Percentiles rank a stretch among this genome's conserved stretches.
phyloP scores from a whole-genome alignment of 306 rosid genomes.

The Senna tora region DNA sequence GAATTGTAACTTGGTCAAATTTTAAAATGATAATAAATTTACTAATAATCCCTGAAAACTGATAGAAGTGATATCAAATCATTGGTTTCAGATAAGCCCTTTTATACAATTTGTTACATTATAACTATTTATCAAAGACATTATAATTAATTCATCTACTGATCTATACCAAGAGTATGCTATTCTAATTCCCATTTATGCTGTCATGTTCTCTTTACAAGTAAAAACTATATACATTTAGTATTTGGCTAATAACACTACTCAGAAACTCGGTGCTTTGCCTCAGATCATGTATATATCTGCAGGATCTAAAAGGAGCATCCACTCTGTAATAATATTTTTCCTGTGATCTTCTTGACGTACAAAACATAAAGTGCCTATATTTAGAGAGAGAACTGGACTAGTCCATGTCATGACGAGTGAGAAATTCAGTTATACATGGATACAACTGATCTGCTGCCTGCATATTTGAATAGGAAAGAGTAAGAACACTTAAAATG shows the following conservation, averaged over 20 bases:
- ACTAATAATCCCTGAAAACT: too few species aligned
- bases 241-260: neutral
- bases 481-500: neutral
- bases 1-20: too few species aligned
- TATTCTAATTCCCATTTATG: neutral
- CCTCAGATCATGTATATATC: neutral
- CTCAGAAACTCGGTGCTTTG: slow-evolving; percentile 20
- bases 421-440: slow-evolving; percentile 65
- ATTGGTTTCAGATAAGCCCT: too few species aligned
- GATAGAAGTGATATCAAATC: too few species aligned
- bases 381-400: slow-evolving; percentile 19
- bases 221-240: neutral
- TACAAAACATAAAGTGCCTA: neutral
- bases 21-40: too few species aligned
- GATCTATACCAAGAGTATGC: neutral
- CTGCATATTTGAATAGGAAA: slow-evolving; percentile 56
- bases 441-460: slow-evolving; percentile 78
- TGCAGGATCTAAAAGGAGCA: slow-evolving; percentile 26
- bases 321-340: slow-evolving; percentile 32
- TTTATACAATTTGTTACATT: too few species aligned
- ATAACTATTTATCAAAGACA: too few species aligned
- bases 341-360: slow-evolving; percentile 28
- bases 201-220: slow-evolving; percentile 14
- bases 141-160: too few species aligned
- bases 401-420: slow-evolving; percentile 65